Conservation (phyloP, 495 filamentous ascomycete genomes). For the Penicillium steckii region DNA sequence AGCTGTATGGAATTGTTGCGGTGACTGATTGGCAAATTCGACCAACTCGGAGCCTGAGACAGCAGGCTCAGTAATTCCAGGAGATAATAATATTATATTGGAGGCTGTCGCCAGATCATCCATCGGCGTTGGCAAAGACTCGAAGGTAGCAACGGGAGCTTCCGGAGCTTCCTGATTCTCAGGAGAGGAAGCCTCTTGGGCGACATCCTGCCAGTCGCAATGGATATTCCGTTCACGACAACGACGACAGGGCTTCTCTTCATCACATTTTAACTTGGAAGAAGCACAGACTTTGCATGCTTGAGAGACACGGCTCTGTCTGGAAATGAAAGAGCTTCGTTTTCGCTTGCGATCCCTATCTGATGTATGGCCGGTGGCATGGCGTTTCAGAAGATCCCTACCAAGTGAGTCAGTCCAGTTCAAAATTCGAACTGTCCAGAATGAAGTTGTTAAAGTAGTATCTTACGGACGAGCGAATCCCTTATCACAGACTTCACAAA, state of each 20-base stretch:
- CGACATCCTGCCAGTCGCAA: constrained; percentile 43
- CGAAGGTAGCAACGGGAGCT: constrained; percentile 10
- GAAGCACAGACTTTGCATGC: constrained; percentile 53
- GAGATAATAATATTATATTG: not conserved
- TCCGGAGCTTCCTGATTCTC: constrained; percentile 16
- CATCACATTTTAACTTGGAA: constrained; percentile 55
- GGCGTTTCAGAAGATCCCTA: constrained; percentile 53
- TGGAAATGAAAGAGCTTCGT: constrained; percentile 40
- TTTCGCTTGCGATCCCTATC: constrained; percentile 42
- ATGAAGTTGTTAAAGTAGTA: not conserved
- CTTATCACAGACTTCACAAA: constrained; percentile 49
- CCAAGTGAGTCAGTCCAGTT: not conserved
- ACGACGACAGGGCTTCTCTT: constrained; percentile 46
- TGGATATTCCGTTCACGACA: constrained; percentile 44
- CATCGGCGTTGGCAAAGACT: constrained; percentile 15
- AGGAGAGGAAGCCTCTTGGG: constrained; percentile 21
- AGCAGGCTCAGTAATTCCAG: not conserved
- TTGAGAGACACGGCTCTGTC: constrained; percentile 53
- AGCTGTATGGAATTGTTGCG: not conserved
- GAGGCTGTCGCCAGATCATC: constrained; percentile 5
- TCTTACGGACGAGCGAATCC: constrained; percentile 50
- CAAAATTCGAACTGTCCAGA: not conserved
- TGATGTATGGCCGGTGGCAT: constrained; percentile 51
- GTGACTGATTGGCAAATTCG: not conserved
- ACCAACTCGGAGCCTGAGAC: not conserved